Evolutionary conservation across 2,329 filamentous ascomycete species (phyloP).

Genomic region (Arthrinium puccinioides): DNA sequence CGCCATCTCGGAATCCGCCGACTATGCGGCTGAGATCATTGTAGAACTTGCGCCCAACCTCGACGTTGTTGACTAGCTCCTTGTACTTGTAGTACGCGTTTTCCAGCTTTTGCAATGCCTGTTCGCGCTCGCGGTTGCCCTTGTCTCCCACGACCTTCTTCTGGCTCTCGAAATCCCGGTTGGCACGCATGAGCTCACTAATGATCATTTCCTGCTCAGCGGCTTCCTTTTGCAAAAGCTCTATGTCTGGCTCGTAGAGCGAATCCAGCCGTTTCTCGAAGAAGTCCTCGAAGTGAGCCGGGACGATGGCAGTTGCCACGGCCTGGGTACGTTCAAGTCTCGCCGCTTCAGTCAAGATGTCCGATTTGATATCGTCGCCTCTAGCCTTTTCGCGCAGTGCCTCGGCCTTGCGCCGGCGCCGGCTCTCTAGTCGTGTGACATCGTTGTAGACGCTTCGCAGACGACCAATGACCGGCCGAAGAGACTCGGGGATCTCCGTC

Average conservation of each 20-base stretch:
- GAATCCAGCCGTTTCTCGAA: slow-evolving; percentile 73
- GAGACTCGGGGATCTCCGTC: slow-evolving; percentile 68
- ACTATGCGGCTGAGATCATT: slow-evolving; percentile 91
- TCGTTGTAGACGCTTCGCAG: slow-evolving; percentile 80
- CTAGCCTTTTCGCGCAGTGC: slow-evolving; percentile 70
- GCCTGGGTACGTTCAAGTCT: slow-evolving; percentile 81
- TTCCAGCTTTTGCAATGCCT: slow-evolving; percentile 79
- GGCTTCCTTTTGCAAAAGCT: slow-evolving; percentile 62
- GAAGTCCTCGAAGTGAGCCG: slow-evolving; percentile 85
- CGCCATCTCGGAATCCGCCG: slow-evolving; percentile 66
- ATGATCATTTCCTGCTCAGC: slow-evolving; percentile 70
- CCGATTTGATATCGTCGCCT: slow-evolving; percentile 80
- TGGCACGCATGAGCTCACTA: slow-evolving; percentile 63
- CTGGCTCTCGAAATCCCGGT: slow-evolving; percentile 68
- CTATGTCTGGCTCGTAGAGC: slow-evolving; percentile 72
- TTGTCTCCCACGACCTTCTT: slow-evolving; percentile 57
- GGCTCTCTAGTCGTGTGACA: slow-evolving; percentile 72
- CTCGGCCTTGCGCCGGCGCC: slow-evolving; percentile 73
- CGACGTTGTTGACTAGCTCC: slow-evolving; percentile 86
- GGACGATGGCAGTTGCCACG: slow-evolving; percentile 68
- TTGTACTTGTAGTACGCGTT: slow-evolving; percentile 95
- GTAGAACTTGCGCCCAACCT: slow-evolving; percentile 91
- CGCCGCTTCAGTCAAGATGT: slow-evolving; percentile 75
- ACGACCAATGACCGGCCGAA: slow-evolving; percentile 72
- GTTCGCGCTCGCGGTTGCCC: slow-evolving; percentile 67